These are phyloP conservation scores for Sequoia sempervirens DNA, from an alignment of 75 land plant genomes.

Conservation along the genomic window DNA sequence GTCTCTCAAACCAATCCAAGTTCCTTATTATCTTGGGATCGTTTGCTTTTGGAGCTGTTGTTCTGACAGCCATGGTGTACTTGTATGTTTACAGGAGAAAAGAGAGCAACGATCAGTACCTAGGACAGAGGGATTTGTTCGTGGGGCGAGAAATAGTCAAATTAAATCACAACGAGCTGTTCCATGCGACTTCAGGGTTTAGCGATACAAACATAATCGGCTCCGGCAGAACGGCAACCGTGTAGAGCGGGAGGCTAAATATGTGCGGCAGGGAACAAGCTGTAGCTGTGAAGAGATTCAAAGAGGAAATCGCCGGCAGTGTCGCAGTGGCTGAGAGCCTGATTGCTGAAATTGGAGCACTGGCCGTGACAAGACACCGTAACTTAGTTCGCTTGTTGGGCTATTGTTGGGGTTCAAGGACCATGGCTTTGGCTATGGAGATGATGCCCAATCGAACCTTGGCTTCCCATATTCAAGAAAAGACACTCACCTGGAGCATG, in stretches of 20 bases:
- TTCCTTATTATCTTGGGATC: neutral
- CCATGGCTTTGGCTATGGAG: neutral
- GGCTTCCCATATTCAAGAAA: neutral
- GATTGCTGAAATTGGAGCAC: neutral
- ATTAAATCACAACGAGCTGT: neutral
- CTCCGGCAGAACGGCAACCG: neutral
- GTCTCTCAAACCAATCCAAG: neutral
- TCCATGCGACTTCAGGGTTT: neutral
- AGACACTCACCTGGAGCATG: neutral
- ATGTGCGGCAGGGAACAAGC: neutral
- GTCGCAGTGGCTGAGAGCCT: neutral
- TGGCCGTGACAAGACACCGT: neutral
- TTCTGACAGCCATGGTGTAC: neutral
- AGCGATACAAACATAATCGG: neutral
- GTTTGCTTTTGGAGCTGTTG: neutral
- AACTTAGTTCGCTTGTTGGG: constrained; percentile 3
- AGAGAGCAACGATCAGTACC: too few relatives aligned
- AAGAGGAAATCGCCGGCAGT: neutral
- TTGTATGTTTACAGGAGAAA: too few relatives aligned
- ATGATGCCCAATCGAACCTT: neutral
- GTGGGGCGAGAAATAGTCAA: neutral
- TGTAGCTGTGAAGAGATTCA: neutral
- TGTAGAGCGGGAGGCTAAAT: neutral
- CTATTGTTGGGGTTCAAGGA: neutral
- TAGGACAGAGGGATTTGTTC: too few relatives aligned